Evolutionary conservation across 176 grass and related monocot species (phyloP), one percentile per base, ranked within the genome.

Genomic region (Cocos nucifera): DNA sequence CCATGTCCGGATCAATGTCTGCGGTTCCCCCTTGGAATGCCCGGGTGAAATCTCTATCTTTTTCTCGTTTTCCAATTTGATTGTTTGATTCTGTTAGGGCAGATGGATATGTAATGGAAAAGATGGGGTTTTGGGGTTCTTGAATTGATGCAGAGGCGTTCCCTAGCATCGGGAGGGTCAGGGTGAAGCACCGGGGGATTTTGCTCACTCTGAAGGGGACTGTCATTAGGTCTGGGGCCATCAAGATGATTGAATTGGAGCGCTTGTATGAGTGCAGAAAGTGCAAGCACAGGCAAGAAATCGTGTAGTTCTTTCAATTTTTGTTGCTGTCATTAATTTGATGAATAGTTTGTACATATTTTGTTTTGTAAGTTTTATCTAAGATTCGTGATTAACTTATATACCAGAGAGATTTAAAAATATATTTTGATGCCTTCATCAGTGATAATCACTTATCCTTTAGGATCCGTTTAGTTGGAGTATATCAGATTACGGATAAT

Each of bases 201-300:
- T 74, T 97, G 50, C 71, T 97, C 61, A 83, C 86, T 19, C 21
- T 97, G 39, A 91, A 91, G 63, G 87, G 92, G 50, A 97, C 87
- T 9, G 81, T 97, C 44, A 88, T 91, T 52, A 79, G 84, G 32
- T 88, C 87, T 22, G 87, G 84, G 18, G 65, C 83, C 14, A 79
- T 85, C 57, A 97, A 91, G 74, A 88, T 97, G 92, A 97, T 90
- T 3, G 92, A 97, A 66, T 82, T 79, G 4, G 73, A 88, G 74
- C 69, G 84, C 32, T 0, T 17, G n/a, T 97, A 90, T 57, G 73
- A 78, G 49, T 97, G 92, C 66, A 97, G 62, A 66, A 90, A 90
- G 70, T 97, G 92, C 84, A 85, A 75, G 55, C 0, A 12, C 66
- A 88, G 77, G 86, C 80, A 75, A 73, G 78, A 17, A 70, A 63